phyloP scores from a whole-genome alignment of 2,329 filamentous ascomycete genomes.

The Lasiodiplodia sp. region DNA sequence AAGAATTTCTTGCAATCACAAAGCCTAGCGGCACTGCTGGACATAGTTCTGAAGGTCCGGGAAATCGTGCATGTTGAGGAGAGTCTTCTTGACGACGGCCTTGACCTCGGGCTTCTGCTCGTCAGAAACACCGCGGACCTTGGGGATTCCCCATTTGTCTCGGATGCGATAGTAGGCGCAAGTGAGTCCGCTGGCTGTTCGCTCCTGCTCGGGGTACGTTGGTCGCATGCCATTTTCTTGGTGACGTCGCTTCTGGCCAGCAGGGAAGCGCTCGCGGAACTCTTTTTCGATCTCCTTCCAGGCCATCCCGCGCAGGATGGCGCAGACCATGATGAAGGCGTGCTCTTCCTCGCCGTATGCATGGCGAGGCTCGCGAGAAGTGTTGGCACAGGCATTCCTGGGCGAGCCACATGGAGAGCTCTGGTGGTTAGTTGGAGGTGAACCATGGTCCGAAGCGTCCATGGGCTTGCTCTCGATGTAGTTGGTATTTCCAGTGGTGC shows the following conservation, averaged over 20 bases:
- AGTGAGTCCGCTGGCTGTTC: slow-evolving; percentile 17
- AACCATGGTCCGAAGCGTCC: background rate
- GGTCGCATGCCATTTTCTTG: slow-evolving; percentile 17
- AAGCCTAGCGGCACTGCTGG: background rate
- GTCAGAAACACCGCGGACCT: slow-evolving; percentile 23
- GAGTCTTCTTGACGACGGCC: slow-evolving; percentile 12
- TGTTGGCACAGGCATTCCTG: background rate
- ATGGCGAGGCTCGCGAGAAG: slow-evolving; percentile 25
- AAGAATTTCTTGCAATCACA: background rate
- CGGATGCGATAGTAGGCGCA: slow-evolving; percentile 30
- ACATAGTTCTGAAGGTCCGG: slow-evolving; percentile 19
- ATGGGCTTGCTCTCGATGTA: slow-evolving; percentile 8
- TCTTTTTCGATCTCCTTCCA: slow-evolving; percentile 28
- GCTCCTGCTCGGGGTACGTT: slow-evolving; percentile 25
- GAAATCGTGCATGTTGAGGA: slow-evolving; percentile 21
- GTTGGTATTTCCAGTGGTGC: slow-evolving; percentile 14
- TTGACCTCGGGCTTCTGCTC: slow-evolving; percentile 24
- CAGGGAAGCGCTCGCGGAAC: slow-evolving; percentile 24
- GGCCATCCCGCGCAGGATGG: slow-evolving; percentile 18
- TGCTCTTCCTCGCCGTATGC: slow-evolving; percentile 27
- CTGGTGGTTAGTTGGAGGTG: background rate
- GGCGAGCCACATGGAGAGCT: slow-evolving; percentile 1
- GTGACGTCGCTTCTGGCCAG: slow-evolving; percentile 26
- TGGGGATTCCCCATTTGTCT: slow-evolving; percentile 24
- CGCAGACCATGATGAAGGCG: slow-evolving; percentile 29